phyloP scores from a whole-genome alignment of 1,284 basidiomycete genomes.

The Puccinia brachypodii region DNA sequence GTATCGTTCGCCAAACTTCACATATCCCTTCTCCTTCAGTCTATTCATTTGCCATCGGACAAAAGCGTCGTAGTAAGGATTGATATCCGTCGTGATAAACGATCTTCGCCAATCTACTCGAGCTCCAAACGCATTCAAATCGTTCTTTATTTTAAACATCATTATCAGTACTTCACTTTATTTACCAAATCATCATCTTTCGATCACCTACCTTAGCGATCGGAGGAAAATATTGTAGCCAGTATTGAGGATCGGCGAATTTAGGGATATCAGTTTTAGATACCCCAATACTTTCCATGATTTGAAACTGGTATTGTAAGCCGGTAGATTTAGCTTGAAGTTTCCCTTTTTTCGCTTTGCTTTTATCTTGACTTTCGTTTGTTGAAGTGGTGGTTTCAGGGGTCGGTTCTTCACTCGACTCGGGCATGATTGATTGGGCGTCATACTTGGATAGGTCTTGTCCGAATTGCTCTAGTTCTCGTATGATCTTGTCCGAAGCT shows the following conservation, averaged over 20 bases:
- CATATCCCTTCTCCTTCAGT: constrained; percentile 77
- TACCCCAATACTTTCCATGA: constrained; percentile 76
- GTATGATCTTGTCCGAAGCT: constrained; percentile 92
- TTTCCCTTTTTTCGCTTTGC: constrained; percentile 95
- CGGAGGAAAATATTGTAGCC: constrained; percentile 94
- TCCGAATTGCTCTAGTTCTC: constrained; percentile 96
- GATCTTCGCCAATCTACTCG: constrained; percentile 96
- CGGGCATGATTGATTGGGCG: constrained; percentile 50
- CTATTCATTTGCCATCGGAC: constrained; percentile 99
- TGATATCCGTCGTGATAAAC: constrained; percentile 91
- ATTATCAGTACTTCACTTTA: background rate
- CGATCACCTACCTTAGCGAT: constrained; percentile 74
- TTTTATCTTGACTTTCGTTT: constrained; percentile 52
- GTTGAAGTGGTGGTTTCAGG: constrained; percentile 49
- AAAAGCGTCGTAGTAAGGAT: constrained; percentile 96
- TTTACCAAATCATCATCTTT: no score
- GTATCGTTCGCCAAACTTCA: constrained; percentile 98
- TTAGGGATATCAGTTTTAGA: constrained; percentile 87
- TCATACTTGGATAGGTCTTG: constrained; percentile 70
- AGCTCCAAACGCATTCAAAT: constrained; percentile 82
- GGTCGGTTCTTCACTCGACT: constrained; percentile 16
- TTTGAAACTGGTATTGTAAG: constrained; percentile 97
- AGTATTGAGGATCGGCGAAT: constrained; percentile 89
- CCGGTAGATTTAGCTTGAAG: constrained; percentile 89
- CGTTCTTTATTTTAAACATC: constrained; percentile 61